Evolutionary conservation across 345 rosid genomes (phyloP).

Genomic region (Pugionium dolabratum): DNA sequence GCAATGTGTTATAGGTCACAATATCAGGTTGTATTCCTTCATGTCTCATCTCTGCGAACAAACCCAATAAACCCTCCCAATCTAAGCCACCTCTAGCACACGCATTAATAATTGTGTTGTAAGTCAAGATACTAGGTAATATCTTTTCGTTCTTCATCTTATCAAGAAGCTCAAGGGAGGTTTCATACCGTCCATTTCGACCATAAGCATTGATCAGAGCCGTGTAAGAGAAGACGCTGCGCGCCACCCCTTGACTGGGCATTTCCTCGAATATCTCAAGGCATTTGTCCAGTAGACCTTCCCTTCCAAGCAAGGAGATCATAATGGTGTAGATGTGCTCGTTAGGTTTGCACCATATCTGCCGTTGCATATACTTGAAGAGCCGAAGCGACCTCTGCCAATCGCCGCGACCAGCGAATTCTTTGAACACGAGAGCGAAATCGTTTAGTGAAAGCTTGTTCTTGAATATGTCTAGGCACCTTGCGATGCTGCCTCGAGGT

Average conservation of each 20-base stretch:
- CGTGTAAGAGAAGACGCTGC: slow-evolving; percentile 86
- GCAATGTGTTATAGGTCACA: slow-evolving; percentile 88
- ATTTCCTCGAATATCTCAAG: slow-evolving; percentile 85
- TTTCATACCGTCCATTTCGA: slow-evolving; percentile 69
- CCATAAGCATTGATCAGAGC: slow-evolving; percentile 91
- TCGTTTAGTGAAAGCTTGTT: slow-evolving; percentile 90
- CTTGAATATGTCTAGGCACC: slow-evolving; percentile 78
- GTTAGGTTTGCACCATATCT: slow-evolving; percentile 95
- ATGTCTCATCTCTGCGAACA: slow-evolving; percentile 97
- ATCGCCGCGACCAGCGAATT: slow-evolving; percentile 90
- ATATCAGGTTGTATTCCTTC: slow-evolving; percentile 85
- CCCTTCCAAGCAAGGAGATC: slow-evolving; percentile 85
- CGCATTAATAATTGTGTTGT: slow-evolving; percentile 84
- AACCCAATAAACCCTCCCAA: slow-evolving; percentile 89
- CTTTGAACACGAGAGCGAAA: slow-evolving; percentile 88
- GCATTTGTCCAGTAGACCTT: slow-evolving; percentile 81
- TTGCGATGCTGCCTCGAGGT: slow-evolving; percentile 94
- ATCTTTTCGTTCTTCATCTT: slow-evolving; percentile 84
- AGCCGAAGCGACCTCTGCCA: slow-evolving; percentile 94
- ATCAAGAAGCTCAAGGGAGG: slow-evolving; percentile 72
- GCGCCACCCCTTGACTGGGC: slow-evolving; percentile 72
- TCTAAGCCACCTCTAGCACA: slow-evolving; percentile 90
- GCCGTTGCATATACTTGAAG: slow-evolving; percentile 96
- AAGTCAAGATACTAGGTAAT: slow-evolving; percentile 76
- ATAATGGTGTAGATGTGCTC: slow-evolving; percentile 94